Base-by-base conservation (phyloP, 2,329 filamentous ascomycete genomes). In the Phoma sp. region DNA sequence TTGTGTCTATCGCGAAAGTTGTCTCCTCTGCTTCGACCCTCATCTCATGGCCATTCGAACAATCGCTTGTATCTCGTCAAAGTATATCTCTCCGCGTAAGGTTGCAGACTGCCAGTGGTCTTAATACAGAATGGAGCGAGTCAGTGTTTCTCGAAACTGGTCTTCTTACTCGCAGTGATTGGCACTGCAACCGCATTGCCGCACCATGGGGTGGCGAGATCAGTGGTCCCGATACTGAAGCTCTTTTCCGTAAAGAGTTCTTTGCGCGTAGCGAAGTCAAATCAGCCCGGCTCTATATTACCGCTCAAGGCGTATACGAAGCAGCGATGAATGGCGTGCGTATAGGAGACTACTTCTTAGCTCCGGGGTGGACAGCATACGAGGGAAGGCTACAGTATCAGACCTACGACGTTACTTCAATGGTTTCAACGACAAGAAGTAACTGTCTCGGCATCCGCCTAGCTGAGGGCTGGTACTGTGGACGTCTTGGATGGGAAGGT, bases 391-490 rank as follows among this genome's bases (percentile, higher is more conserved):
- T 49, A 8, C 45, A 49, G 24, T 49, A 49, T 19, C 29, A 49
- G 19, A 41, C 45, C 4, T 50, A 50, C 12, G n/a, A 50, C 17
- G 21, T 50, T 5, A 36, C 31, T 2, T 29, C 25, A 10, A 12
- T 50, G 1, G 12, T 17, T 36, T 4, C 17, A 12, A 1, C 22
- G 9, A 10, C 38, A 1, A 33, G 24, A 12, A 38, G 19, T 7
- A 51, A 51, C 33, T 51, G 48, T n/a, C 24, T 51, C 19, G 48
- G 48, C 1, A 19, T 44, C 4, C 33, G 48, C 2, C 40, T 51
- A 2, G 48, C 48, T 15, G 48, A 51, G 32, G 48, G 48, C 13
- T 51, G 48, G 48, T 51, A 21, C 25, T 27, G 25, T 17, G 48
- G 48, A 3, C 24, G 48, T 4, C 17, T 51, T 13, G 48, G 48